phyloP scores from a whole-genome alignment of 192 early-diverging fungal species.

The Ambispora gerdemannii region DNA sequence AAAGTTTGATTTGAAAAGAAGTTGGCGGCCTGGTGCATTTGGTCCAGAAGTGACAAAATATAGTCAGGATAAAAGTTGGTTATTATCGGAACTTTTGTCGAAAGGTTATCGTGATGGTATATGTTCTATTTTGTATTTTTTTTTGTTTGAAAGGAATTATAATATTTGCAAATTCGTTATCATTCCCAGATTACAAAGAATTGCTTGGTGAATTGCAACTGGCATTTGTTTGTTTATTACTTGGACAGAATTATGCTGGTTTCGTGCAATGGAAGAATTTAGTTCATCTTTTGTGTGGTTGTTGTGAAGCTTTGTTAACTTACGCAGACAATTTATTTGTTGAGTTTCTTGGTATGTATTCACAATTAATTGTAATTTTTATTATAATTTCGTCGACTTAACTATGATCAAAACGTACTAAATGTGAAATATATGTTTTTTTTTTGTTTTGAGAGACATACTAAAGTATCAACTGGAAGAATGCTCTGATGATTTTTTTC shows the following conservation, averaged over 20 bases:
- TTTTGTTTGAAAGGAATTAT: neutral
- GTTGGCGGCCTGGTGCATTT: conserved; percentile 71
- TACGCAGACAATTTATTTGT: conserved; percentile 45
- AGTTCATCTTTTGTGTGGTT: conserved; percentile 65
- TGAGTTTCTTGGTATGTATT: conserved; percentile 50
- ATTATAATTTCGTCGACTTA: conserved; percentile 7
- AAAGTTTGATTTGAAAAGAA: conserved; percentile 72
- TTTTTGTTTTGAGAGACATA: conserved; percentile 41
- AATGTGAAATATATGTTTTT: no score
- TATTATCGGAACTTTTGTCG: conserved; percentile 57
- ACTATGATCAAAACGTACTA: no score
- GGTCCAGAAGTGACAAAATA: conserved; percentile 69
- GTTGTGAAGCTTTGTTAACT: conserved; percentile 56
- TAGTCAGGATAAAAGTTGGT: conserved; percentile 88
- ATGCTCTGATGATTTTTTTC: conserved; percentile 69
- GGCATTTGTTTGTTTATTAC: conserved; percentile 71
- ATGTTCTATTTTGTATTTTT: neutral
- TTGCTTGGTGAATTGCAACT: conserved; percentile 83
- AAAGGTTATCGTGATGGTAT: conserved; percentile 48
- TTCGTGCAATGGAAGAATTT: conserved; percentile 86
- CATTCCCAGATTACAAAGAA: conserved; percentile 39
- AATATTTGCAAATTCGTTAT: neutral
- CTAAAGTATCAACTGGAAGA: conserved; percentile 61
- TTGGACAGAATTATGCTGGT: conserved; percentile 80
- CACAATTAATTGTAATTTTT: conserved; percentile 15